These are phyloP conservation scores for Castanea sativa DNA, from an alignment of 306 rosid genomes.

Conservation along the genomic window DNA sequence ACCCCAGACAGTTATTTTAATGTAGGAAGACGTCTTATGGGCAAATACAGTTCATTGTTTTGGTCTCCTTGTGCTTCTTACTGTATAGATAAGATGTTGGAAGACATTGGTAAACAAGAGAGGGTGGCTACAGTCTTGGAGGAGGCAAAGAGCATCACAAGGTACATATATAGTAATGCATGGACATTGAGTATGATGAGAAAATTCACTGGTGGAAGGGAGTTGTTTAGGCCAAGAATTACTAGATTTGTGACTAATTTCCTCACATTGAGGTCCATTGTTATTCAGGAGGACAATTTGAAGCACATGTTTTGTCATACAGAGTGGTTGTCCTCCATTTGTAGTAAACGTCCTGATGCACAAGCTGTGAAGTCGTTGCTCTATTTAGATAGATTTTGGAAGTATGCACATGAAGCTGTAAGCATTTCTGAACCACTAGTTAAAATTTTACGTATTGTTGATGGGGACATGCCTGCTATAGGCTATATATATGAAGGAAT, in stretches of 20 bases:
- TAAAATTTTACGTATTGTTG: slow-evolving; percentile 61
- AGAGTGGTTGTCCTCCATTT: slow-evolving; percentile 60
- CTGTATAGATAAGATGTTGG: slow-evolving; percentile 64
- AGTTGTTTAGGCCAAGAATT: slow-evolving; percentile 56
- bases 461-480: slow-evolving; percentile 76
- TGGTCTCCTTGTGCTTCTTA: slow-evolving; percentile 75
- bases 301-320: slow-evolving; percentile 62
- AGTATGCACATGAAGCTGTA: slow-evolving; percentile 63
- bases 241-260: slow-evolving; percentile 50
- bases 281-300: slow-evolving; percentile 55
- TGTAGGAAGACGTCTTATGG: slow-evolving; percentile 61
- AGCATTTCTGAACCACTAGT: slow-evolving; percentile 57
- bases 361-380: slow-evolving; percentile 42
- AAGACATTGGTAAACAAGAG: slow-evolving; percentile 60
- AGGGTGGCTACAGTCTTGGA: slow-evolving; percentile 58
- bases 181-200: slow-evolving; percentile 56
- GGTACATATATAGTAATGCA: slow-evolving; percentile 47
- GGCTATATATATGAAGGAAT: slow-evolving; percentile 63
- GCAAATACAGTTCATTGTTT: slow-evolving; percentile 62
- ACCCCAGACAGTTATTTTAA: slow-evolving; percentile 46
- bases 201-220: slow-evolving; percentile 59
- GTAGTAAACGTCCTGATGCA: slow-evolving; percentile 48
- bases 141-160: slow-evolving; percentile 56
- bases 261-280: slow-evolving; percentile 66
- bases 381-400: slow-evolving; percentile 65